A percentile compares a stretch with the other conserved stretches of the same genome.
These are phyloP conservation scores for Verticillium nubilum DNA, from an alignment of 2,329 filamentous ascomycete genomes.

Conservation along the genomic window DNA sequence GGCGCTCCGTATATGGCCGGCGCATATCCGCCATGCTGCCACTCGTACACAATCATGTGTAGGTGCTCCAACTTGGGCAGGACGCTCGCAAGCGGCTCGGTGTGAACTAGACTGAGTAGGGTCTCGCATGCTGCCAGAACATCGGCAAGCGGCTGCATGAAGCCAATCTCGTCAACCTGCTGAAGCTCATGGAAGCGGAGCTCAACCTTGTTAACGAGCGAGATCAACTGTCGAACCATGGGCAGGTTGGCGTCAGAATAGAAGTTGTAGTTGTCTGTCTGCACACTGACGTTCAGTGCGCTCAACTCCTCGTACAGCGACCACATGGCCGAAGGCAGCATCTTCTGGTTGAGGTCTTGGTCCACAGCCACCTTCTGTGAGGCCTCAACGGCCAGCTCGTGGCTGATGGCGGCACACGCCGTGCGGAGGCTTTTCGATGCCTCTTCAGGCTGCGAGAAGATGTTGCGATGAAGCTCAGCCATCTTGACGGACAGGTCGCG, in stretches of 20 bases:
- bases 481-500: slow-evolving; percentile 56
- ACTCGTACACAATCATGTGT: slow-evolving; percentile 81
- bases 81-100: slow-evolving; percentile 80
- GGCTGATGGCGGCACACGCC: slow-evolving; percentile 38
- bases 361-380: slow-evolving; percentile 17
- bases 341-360: slow-evolving; percentile 38
- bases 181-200: slow-evolving; percentile 68
- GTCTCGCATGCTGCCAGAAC: slow-evolving; percentile 71
- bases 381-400: slow-evolving; percentile 25
- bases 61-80: slow-evolving; percentile 84
- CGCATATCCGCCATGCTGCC: slow-evolving; percentile 82
- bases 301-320: slow-evolving; percentile 57
- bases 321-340: slow-evolving; percentile 63
- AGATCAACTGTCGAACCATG: slow-evolving; percentile 70
- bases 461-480: slow-evolving; percentile 52
- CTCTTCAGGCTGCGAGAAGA: slow-evolving; percentile 40
- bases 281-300: slow-evolving; percentile 26
- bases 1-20: slow-evolving; percentile 71
- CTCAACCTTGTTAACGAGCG: slow-evolving; percentile 63
- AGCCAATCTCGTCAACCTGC: slow-evolving; percentile 57
- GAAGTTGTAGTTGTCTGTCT: slow-evolving; percentile 67
- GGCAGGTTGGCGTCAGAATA: slow-evolving; percentile 75
- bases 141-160: slow-evolving; percentile 73
- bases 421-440: slow-evolving; percentile 35
- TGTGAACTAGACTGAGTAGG: slow-evolving; percentile 68